Percentiles rank a stretch among this genome's conserved stretches.
phyloP scores from a whole-genome alignment of 2,329 filamentous ascomycete species.

The Fusarium gaditjirri region DNA sequence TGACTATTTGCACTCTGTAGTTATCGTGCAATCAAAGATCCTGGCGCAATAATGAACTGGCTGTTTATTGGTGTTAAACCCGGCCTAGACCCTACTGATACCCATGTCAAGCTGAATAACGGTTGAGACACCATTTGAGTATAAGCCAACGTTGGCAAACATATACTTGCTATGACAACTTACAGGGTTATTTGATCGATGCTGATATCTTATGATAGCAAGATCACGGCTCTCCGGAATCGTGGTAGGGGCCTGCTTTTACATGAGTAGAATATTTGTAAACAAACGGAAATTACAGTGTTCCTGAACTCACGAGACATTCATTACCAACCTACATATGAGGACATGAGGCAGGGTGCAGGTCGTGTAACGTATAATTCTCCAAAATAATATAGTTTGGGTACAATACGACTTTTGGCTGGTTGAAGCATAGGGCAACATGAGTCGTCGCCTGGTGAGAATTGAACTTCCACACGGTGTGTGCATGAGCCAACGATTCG shows the following conservation, averaged over 20 bases:
- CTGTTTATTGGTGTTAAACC: background rate
- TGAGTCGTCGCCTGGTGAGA: background rate
- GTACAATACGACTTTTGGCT: background rate
- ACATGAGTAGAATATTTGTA: background rate
- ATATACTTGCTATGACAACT: background rate
- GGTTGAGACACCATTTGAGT: background rate
- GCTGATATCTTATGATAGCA: background rate
- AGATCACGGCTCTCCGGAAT: background rate
- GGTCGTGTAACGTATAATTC: background rate
- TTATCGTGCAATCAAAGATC: background rate
- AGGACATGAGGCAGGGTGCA: background rate
- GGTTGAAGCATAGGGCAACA: background rate
- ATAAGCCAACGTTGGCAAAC: background rate
- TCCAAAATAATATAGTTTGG: background rate
- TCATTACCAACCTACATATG: background rate
- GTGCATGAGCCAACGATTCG: background rate
- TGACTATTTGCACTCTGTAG: background rate
- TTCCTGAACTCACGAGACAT: background rate
- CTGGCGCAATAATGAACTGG: background rate
- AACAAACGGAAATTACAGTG: background rate
- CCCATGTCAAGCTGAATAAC: background rate
- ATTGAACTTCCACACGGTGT: background rate
- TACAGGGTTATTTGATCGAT: background rate
- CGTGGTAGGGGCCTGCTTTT: background rate
- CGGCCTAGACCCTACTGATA: background rate